phyloP scores from a whole-genome alignment of 108 stramenopile genomes.

The Mediolabrus comicus region DNA sequence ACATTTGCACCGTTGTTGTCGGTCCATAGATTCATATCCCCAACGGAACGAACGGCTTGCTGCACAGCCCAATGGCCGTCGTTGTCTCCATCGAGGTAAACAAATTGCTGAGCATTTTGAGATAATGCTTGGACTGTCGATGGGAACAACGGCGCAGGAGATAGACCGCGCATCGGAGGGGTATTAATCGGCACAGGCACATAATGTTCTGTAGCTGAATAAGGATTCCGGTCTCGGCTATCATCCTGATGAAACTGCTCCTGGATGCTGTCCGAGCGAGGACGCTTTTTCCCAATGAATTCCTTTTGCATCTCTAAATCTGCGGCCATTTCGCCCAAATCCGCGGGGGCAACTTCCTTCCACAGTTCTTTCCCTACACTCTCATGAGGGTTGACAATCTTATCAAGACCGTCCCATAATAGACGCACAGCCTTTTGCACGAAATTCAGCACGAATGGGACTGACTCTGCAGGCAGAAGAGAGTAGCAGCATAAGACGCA shows the following conservation, averaged over 20 bases:
- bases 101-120: conserved; percentile 19
- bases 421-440: conserved; percentile 85
- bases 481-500: conserved; percentile 85
- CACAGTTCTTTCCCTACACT: conserved; percentile 69
- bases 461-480: conserved; percentile 63
- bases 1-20: not conserved
- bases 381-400: conserved; percentile 66
- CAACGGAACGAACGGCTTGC: conserved; percentile 64
- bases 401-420: conserved; percentile 81
- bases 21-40: conserved; percentile 36
- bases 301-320: conserved; percentile 90
- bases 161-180: conserved; percentile 10
- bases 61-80: conserved; percentile 45
- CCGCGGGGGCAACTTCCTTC: conserved; percentile 79
- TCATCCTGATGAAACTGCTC: not conserved
- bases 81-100: conserved; percentile 11
- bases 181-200: not conserved
- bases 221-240: not conserved
- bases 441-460: conserved; percentile 86
- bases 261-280: conserved; percentile 21
- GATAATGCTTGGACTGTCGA: conserved; percentile 12
- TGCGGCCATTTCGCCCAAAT: conserved; percentile 91
- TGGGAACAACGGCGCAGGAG: conserved; percentile 30
- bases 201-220: not conserved
- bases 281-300: conserved; percentile 78